phyloP scores from a whole-genome alignment of 1,284 basidiomycete genomes.

The Sporisorium reilianum region DNA sequence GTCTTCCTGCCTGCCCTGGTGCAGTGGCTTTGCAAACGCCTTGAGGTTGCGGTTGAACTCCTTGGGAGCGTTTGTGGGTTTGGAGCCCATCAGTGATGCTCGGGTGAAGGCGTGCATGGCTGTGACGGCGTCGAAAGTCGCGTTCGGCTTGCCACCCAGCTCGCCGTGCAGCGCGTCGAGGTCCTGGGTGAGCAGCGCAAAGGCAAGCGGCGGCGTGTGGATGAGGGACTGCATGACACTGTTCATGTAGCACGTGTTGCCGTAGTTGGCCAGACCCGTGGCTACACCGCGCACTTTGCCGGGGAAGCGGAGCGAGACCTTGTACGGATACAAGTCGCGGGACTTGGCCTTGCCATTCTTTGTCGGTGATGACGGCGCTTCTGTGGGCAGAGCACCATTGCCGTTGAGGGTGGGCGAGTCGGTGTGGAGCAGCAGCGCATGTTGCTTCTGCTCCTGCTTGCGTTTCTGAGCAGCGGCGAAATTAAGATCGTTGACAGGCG shows the following conservation, averaged over 20 bases:
- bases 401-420: conserved; percentile 39
- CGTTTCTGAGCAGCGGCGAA: conserved; percentile 40
- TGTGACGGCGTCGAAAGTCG: conserved; percentile 58
- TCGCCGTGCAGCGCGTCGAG: conserved; percentile 72
- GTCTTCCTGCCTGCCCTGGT: conserved; percentile 93
- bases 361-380: conserved; percentile 9
- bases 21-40: conserved; percentile 90
- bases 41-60: conserved; percentile 63
- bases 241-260: conserved; percentile 98
- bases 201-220: conserved; percentile 90
- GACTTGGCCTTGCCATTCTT: conserved; percentile 31
- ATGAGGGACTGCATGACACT: conserved; percentile 92
- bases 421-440: conserved; percentile 36
- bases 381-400: not conserved
- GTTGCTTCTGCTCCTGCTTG: conserved; percentile 50
- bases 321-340: conserved; percentile 47
- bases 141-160: conserved; percentile 45
- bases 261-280: conserved; percentile 84
- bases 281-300: conserved; percentile 37
- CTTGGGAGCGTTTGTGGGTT: conserved; percentile 44
- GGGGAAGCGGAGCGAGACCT: conserved; percentile 52
- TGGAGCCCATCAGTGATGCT: conserved; percentile 38
- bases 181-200: conserved; percentile 75
- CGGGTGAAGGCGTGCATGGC: conserved; percentile 77
- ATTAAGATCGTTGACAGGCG: conserved; percentile 45